phyloP scores from a whole-genome alignment of 2,329 filamentous ascomycete species.

The Xylariaceae sp. region DNA sequence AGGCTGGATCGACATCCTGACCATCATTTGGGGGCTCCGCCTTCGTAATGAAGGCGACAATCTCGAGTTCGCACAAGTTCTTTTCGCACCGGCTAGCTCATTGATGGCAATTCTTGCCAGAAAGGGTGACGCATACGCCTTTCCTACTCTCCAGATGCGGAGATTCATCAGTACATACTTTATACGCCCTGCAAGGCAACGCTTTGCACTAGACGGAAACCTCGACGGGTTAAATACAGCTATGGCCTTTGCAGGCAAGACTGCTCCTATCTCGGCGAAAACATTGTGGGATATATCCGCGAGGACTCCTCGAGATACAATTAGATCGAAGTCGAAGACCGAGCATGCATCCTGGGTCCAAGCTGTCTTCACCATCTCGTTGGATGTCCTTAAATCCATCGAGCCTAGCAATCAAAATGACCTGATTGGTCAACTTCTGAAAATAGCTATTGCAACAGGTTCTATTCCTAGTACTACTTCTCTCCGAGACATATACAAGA shows the following conservation, averaged over 20 bases:
- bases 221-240: conserved; percentile 38
- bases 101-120: conserved; percentile 37
- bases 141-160: conserved; percentile 35
- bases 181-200: conserved; percentile 45
- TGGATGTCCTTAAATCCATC: conserved; percentile 16
- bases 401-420: conserved; percentile 18
- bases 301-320: conserved; percentile 21
- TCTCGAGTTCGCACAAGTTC: conserved; percentile 42
- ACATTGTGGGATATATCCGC: conserved; percentile 35
- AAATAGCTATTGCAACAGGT: conserved; percentile 29
- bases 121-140: conserved; percentile 9
- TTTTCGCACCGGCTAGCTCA: conserved; percentile 36
- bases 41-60: conserved; percentile 45
- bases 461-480: conserved; percentile 29
- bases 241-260: conserved; percentile 33
- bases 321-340: conserved; percentile 24
- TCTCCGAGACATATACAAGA: conserved; percentile 27
- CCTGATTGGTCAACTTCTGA: conserved; percentile 27
- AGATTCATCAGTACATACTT: conserved; percentile 47
- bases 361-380: conserved; percentile 19
- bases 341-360: conserved; percentile 25
- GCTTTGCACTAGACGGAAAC: conserved; percentile 39
- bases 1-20: conserved; percentile 44
- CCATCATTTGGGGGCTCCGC: conserved; percentile 50
- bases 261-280: conserved; percentile 34